phyloP scores from a whole-genome alignment of 108 stramenopile genomes.

The Nitzschia putrida region DNA sequence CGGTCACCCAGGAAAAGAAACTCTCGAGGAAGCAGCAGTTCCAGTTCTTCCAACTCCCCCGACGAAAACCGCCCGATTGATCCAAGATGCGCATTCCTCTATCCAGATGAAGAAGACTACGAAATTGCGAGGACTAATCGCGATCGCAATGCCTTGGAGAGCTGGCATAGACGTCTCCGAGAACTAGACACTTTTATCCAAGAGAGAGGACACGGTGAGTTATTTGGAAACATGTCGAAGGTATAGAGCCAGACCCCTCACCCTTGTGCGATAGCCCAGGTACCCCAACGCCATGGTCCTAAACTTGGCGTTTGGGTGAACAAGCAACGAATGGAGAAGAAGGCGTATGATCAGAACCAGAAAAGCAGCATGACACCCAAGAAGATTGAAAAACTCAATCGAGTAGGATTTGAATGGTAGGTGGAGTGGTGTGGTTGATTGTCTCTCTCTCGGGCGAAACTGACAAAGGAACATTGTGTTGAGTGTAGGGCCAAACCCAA shows the following conservation, averaged over 20 bases:
- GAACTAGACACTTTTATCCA: conserved; percentile 42
- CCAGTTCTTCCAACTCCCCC: not conserved
- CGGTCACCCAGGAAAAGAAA: conserved; percentile 1
- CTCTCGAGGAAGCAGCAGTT: conserved; percentile 17
- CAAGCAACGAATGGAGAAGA: conserved; percentile 70
- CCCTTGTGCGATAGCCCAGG: no score
- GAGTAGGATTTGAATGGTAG: conserved; percentile 61
- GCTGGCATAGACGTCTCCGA: conserved; percentile 49
- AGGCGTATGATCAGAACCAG: conserved; percentile 38
- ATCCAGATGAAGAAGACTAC: conserved; percentile 23
- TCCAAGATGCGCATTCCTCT: not conserved
- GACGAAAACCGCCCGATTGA: not conserved
- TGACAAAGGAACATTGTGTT: no score
- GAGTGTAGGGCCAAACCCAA: conserved; percentile 44
- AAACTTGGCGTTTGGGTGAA: conserved; percentile 60
- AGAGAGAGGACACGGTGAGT: conserved; percentile 50
- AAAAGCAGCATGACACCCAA: conserved; percentile 47
- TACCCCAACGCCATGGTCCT: conserved; percentile 28
- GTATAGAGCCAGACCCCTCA: not conserved
- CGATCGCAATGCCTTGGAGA: conserved; percentile 30
- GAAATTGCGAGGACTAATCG: conserved; percentile 29
- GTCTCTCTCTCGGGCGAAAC: not conserved
- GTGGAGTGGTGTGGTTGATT: not conserved
- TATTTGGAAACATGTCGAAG: no score
- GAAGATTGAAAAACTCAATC: conserved; percentile 38